phyloP scores from a whole-genome alignment of 768 basidiomycete species.

The Mycena sanguinolenta region DNA sequence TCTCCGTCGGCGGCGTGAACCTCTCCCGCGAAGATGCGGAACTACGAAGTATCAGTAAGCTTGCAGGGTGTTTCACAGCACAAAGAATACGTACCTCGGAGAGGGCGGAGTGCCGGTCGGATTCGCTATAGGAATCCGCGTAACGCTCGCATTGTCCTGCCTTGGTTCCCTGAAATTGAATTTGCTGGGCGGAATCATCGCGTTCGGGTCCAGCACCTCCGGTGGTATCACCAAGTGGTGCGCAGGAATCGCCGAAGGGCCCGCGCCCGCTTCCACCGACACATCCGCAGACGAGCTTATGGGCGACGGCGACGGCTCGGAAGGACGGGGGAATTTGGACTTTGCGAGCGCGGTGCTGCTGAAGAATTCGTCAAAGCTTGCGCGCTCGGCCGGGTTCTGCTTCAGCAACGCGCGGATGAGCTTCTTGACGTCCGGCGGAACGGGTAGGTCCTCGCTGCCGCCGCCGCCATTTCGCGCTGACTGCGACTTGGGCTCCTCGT shows the following conservation, averaged over 20 bases:
- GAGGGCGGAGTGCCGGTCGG: constrained; percentile 28
- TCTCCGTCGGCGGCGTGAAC: constrained; percentile 40
- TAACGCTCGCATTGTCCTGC: constrained; percentile 5
- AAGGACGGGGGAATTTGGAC: constrained; percentile 79
- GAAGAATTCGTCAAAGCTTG: constrained; percentile 95
- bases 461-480: constrained; percentile 47
- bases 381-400: constrained; percentile 85
- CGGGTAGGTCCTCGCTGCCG: constrained; percentile 62
- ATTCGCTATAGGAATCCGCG: constrained; percentile 34
- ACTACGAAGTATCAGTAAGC: constrained; percentile 18
- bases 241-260: constrained; percentile 68
- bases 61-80: neutral
- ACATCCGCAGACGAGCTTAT: constrained; percentile 46
- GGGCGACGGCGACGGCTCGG: constrained; percentile 48
- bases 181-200: constrained; percentile 86
- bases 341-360: constrained; percentile 81
- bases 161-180: constrained; percentile 72
- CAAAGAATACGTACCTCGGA: constrained; percentile 40
- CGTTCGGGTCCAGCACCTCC: constrained; percentile 84
- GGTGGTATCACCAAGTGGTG: constrained; percentile 82
- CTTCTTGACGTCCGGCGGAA: constrained; percentile 85
- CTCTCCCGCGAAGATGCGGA: constrained; percentile 42
- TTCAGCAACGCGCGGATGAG: constrained; percentile 89
- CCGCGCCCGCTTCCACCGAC: constrained; percentile 43
- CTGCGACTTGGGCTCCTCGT: constrained; percentile 76